A percentile compares a stretch with the other conserved stretches of the same genome.
phyloP scores from a whole-genome alignment of 345 rosid genomes.

The Moricandia arvensis region DNA sequence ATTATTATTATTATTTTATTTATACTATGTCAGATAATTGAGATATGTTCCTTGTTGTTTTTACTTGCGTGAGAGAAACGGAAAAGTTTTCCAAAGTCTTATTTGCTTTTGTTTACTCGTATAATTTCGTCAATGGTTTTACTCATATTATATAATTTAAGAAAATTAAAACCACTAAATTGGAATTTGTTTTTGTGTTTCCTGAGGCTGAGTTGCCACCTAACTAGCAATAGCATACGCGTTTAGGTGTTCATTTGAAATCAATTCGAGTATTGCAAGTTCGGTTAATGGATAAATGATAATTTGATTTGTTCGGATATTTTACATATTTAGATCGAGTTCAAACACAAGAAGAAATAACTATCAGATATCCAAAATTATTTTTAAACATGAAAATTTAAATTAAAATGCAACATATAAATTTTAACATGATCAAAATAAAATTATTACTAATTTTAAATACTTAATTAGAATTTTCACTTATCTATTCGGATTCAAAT shows the following conservation, averaged over 20 bases:
- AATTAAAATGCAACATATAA: not conserved
- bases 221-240: not conserved
- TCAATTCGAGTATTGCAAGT: not conserved
- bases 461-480: too few relatives aligned
- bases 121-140: not conserved
- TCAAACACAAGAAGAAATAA: not conserved
- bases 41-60: not conserved
- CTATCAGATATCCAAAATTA: not conserved
- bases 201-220: conserved; percentile 10
- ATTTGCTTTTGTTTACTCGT: conserved; percentile 5
- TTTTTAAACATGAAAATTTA: not conserved
- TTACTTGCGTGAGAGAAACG: conserved; percentile 13
- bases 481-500: too few relatives aligned
- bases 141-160: not conserved
- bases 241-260: not conserved
- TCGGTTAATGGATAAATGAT: not conserved
- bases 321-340: not conserved
- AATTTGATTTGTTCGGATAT: not conserved
- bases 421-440: not conserved
- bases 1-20: not conserved
- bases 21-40: conserved; percentile 9
- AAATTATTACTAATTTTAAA: too few relatives aligned
- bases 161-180: not conserved
- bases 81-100: conserved; percentile 5
- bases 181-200: not conserved